Conservation (phyloP, 202 grass and related monocot genomes). For the Dendrocalamus latiflorus region DNA sequence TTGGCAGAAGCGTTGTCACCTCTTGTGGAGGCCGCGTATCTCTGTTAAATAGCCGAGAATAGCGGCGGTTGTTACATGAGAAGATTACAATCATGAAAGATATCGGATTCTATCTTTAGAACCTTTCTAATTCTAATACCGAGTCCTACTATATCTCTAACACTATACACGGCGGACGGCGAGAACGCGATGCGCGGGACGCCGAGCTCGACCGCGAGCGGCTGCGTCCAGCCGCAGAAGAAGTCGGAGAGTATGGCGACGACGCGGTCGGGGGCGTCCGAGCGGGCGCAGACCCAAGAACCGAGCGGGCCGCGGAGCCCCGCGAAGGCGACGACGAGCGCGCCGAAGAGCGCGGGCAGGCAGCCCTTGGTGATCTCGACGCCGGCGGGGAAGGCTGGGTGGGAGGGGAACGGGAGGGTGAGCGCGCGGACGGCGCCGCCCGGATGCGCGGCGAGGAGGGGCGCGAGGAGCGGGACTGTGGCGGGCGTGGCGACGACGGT, state of each 20-base stretch:
- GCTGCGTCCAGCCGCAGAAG: constrained; percentile 51
- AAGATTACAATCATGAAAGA: too few relatives aligned
- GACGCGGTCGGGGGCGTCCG: not conserved
- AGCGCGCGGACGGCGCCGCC: constrained; percentile 17
- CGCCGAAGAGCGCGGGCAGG: not conserved
- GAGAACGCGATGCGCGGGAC: constrained; percentile 42
- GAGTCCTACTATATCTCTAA: too few relatives aligned
- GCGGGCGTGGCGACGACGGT: constrained; percentile 50
- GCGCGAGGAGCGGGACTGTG: constrained; percentile 45
- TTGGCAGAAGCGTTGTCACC: too few relatives aligned
- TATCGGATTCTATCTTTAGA: too few relatives aligned
- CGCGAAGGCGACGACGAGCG: constrained; percentile 40
- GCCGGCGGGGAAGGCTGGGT: constrained; percentile 40
- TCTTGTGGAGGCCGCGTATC: too few relatives aligned
- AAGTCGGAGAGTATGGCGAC: constrained; percentile 43
- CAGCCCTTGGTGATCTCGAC: constrained; percentile 39
- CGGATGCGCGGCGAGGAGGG: constrained; percentile 38
- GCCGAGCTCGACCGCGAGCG: constrained; percentile 38
- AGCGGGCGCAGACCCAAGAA: constrained; percentile 26
- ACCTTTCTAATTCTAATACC: too few relatives aligned
- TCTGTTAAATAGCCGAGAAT: too few relatives aligned
- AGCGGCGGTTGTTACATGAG: too few relatives aligned
- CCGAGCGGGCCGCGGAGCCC: constrained; percentile 40
- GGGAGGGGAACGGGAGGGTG: constrained; percentile 41
- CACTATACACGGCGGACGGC: constrained; percentile 31